Conservation (phyloP, 2,329 filamentous ascomycete species). For the Botrytis sinoallii region DNA sequence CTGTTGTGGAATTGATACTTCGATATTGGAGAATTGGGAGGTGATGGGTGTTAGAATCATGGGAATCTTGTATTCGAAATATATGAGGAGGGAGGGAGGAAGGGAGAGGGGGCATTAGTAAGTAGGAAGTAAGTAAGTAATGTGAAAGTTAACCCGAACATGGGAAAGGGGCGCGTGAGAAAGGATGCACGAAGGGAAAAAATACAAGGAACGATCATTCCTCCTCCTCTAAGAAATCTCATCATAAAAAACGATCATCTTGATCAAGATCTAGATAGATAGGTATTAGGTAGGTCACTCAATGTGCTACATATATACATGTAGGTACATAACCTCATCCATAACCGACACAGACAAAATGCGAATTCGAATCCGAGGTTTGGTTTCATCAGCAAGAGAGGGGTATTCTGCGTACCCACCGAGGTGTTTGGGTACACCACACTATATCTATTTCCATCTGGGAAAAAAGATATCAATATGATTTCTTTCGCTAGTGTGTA, state of each 20-base stretch:
- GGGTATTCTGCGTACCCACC: too few species aligned
- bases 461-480: neutral
- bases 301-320: neutral
- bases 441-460: neutral
- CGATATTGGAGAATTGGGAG: neutral
- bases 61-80: neutral
- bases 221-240: neutral
- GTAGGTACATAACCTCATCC: neutral
- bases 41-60: neutral
- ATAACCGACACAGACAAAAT: neutral
- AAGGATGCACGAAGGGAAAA: neutral
- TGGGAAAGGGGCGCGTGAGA: neutral
- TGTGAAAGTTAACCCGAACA: neutral
- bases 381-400: neutral
- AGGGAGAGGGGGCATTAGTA: neutral
- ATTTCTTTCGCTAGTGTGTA: neutral
- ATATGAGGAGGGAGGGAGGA: neutral
- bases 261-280: neutral
- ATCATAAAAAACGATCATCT: neutral
- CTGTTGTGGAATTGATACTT: neutral
- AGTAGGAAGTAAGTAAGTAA: neutral
- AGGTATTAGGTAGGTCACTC: neutral
- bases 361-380: neutral
- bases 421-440: neutral
- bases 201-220: neutral